Evolutionary conservation across 2,329 filamentous ascomycete species (phyloP), one percentile per base, ranked within the genome.

Genomic region (Colletotrichum lupini): DNA sequence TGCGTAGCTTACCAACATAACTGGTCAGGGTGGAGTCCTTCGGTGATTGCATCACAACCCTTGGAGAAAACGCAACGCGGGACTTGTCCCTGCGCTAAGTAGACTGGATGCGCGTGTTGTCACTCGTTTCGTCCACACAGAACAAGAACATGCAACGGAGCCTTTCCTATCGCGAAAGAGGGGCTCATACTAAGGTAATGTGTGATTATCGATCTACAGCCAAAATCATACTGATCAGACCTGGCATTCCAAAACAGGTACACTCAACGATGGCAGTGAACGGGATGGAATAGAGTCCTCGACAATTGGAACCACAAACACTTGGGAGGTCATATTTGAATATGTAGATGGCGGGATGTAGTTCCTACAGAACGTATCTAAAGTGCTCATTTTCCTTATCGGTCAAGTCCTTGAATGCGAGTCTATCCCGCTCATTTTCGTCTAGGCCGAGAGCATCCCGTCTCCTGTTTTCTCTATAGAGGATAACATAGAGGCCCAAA

Each of bases 371-470:
- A 3, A 87, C 88, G 75, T 93, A 94, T 76, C 87, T 83, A 76
- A 94, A 94, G 77, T 91, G 91, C 1, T 87, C 86, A 76, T 94
- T 93, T 80, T 93, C 85, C 79, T 89, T 90, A 76, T 94, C 92
- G 0, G 92, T 93, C 75, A 93, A 80, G 78, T 93, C 92, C 67
- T 90, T 86, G 73, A 94, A 94, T 0, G 91, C 92, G 63, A 92
- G 78, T 75, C 89, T 90, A 59, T 90, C 92, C 64, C 90, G 85
- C 77, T 94, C 91, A 14, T 82, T 80, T 74, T 93, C 90, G 75
- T 93, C 87, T 7, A 89, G 76, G 0, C 86, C 80, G 5, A 90
- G 52, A 0, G 74, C 75, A 24, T 86, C 85, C 61, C 89, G 85
- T 59, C 82, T 83, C 76, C 79, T 85, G 75, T 94, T 94, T 70